Evolutionary conservation across 495 filamentous ascomycete genomes (phyloP).

Genomic region (Staphylotrichum longicolle): DNA sequence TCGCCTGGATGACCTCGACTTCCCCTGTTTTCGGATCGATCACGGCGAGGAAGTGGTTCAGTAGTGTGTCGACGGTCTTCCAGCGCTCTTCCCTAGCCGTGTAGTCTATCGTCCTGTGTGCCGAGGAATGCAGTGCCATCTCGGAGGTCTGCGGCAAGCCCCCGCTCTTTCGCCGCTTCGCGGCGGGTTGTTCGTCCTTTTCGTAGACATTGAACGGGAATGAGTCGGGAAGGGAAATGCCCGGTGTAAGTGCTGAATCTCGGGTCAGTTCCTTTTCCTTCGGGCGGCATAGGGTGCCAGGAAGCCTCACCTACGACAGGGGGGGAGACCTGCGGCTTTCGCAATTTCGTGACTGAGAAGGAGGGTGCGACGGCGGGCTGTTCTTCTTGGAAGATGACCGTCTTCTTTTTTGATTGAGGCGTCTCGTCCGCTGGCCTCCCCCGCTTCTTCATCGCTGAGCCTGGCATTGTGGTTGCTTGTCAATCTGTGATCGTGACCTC

Average conservation of each 20-base stretch:
- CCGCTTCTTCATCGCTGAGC: slow-evolving; percentile 66
- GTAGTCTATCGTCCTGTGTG: slow-evolving; percentile 77
- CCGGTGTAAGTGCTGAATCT: slow-evolving; percentile 63
- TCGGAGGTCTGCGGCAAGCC: slow-evolving; percentile 51
- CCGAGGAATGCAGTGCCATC: slow-evolving; percentile 71
- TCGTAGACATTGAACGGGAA: slow-evolving; percentile 63
- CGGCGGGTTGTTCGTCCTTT: slow-evolving; percentile 48
- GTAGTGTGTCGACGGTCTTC: slow-evolving; percentile 56
- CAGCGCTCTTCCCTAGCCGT: slow-evolving; percentile 69
- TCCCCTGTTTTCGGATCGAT: slow-evolving; percentile 71
- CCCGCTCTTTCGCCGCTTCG: slow-evolving; percentile 44
- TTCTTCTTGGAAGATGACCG: slow-evolving; percentile 52
- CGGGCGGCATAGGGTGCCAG: no score
- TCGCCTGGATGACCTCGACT: slow-evolving; percentile 71
- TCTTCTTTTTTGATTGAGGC: slow-evolving; percentile 55
- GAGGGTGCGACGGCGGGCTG: slow-evolving; percentile 27
- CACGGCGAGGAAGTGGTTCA: slow-evolving; percentile 86
- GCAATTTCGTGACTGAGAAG: slow-evolving; percentile 57
- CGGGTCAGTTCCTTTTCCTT: slow-evolving; percentile 10
- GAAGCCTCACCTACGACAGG: slow-evolving; percentile 62
- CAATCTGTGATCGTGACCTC: not conserved
- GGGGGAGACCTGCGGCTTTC: slow-evolving; percentile 56
- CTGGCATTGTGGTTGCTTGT: slow-evolving; percentile 45
- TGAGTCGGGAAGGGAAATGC: slow-evolving; percentile 56
- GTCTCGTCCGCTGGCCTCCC: slow-evolving; percentile 59